phyloP scores from a whole-genome alignment of 2,329 filamentous ascomycete genomes.

The Trichothecium sympodiale region DNA sequence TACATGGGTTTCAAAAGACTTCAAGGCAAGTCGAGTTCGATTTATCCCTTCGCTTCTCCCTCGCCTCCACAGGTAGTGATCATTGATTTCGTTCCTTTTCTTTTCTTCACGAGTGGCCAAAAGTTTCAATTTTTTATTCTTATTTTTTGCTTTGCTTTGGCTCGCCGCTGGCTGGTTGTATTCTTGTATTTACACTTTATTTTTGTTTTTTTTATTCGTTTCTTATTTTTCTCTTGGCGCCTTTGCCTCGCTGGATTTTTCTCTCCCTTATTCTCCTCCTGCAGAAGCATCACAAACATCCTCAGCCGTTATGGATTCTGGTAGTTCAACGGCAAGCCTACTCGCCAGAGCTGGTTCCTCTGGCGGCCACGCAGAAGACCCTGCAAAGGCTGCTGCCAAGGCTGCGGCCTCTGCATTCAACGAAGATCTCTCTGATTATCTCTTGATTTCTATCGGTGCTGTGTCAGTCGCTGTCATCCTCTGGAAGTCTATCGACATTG shows the following conservation, averaged over 20 bases:
- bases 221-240: conserved; percentile 2
- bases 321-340: conserved; percentile 2
- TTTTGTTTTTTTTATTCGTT: conserved; percentile 2
- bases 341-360: conserved; percentile 4
- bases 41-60: background rate
- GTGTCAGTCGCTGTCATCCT: conserved; percentile 52
- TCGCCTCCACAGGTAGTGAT: no score
- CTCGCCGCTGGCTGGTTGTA: conserved; percentile 2
- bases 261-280: background rate
- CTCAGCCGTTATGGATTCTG: conserved; percentile 6
- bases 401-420: conserved; percentile 16
- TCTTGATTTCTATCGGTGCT: conserved; percentile 52
- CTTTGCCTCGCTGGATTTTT: background rate
- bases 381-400: conserved; percentile 2
- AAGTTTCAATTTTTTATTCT: conserved; percentile 1
- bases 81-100: conserved; percentile 1
- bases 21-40: background rate
- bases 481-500: conserved; percentile 52
- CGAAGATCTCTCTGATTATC: conserved; percentile 46
- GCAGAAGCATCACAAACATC: background rate
- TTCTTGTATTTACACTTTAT: conserved; percentile 4
- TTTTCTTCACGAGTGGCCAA: background rate
- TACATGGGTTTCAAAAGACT: no score
- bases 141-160: conserved; percentile 6
- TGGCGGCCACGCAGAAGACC: conserved; percentile 4